A percentile compares a stretch with the other conserved stretches of the same genome.
These are phyloP conservation scores for Williopsis jadinii DNA, from an alignment of 1,139 yeast genomes.

Conservation along the genomic window DNA sequence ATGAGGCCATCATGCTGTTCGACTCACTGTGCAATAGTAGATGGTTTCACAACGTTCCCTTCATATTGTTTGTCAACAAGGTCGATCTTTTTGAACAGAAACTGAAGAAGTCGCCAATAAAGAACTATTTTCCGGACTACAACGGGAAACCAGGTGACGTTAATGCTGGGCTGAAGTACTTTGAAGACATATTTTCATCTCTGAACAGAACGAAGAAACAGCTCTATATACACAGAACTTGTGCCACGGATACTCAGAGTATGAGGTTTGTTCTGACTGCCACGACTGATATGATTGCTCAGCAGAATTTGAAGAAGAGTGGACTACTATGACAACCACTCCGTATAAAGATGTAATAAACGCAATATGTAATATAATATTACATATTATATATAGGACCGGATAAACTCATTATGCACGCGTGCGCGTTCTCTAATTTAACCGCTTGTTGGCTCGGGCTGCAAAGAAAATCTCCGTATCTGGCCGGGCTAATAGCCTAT, in stretches of 20 bases:
- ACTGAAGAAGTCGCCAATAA: constrained; percentile 54
- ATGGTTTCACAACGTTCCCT: constrained; percentile 84
- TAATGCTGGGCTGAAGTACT: constrained; percentile 61
- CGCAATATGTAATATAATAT: not conserved
- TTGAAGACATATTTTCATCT: constrained; percentile 56
- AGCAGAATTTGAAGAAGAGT: constrained; percentile 72
- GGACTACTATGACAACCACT: constrained; percentile 53
- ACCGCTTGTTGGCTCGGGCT: not conserved
- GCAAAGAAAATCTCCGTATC: too few species aligned
- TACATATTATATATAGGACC: too few species aligned
- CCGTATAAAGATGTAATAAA: not conserved
- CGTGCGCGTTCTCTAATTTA: not conserved
- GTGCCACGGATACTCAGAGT: constrained; percentile 88
- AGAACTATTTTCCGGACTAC: constrained; percentile 67
- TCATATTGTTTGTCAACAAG: constrained; percentile 83
- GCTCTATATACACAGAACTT: constrained; percentile 84
- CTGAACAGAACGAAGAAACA: constrained; percentile 65
- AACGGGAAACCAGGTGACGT: constrained; percentile 53
- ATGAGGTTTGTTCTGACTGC: constrained; percentile 90
- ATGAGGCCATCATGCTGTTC: constrained; percentile 79
- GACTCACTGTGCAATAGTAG: constrained; percentile 79
- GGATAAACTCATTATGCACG: not conserved
- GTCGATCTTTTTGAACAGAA: constrained; percentile 76
- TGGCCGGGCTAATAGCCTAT: too few species aligned
- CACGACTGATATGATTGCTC: constrained; percentile 85